Evolutionary conservation across 352 stramenopile species (phyloP).

Genomic region (Aphanomyces cochlioides): DNA sequence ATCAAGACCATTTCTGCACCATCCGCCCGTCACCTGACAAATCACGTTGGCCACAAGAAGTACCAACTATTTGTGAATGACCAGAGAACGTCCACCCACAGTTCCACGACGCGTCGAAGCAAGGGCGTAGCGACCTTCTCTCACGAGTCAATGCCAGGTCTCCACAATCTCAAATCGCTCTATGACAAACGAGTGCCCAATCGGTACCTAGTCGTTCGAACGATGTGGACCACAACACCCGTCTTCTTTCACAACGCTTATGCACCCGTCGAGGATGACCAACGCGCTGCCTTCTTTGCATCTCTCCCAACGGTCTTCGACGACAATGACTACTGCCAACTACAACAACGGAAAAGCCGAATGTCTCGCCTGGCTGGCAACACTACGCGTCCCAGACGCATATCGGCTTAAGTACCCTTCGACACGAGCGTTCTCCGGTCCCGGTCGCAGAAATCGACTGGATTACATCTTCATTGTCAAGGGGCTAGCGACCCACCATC

Average conservation of each 20-base stretch:
- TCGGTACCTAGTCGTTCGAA: neutral
- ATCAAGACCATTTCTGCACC: neutral
- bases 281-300: neutral
- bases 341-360: neutral
- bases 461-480: conserved; percentile 33
- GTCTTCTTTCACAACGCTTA: neutral
- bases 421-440: conserved; percentile 8
- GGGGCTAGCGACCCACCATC: neutral
- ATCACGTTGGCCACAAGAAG: conserved; percentile 1
- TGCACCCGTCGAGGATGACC: neutral
- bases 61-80: conserved; percentile 19
- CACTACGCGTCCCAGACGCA: conserved; percentile 27
- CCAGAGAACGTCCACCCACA: neutral
- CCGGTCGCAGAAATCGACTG: conserved; percentile 28
- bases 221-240: neutral
- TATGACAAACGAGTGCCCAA: neutral
- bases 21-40: conserved; percentile 19
- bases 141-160: neutral
- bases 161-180: neutral
- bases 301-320: neutral
- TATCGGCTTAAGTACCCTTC: conserved; percentile 30
- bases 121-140: neutral
- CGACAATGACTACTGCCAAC: neutral
- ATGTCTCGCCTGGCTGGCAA: conserved; percentile 18
- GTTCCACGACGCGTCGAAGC: neutral